phyloP scores from a whole-genome alignment of 1,284 basidiomycete species.

The Earliella scabrosa region DNA sequence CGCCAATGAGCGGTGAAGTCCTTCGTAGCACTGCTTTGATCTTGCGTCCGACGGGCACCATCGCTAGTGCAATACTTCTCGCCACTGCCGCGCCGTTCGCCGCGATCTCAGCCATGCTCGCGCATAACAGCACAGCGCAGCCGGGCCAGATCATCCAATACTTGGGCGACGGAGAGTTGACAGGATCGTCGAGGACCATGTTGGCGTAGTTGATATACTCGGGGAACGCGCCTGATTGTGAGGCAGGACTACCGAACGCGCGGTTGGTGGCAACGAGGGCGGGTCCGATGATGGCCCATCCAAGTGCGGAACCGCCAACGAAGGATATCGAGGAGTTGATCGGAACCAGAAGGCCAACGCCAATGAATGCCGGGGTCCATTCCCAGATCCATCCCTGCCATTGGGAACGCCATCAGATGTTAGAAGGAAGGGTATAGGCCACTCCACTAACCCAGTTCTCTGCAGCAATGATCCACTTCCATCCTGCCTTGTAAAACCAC shows the following conservation, averaged over 20 bases:
- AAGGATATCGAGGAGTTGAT: conserved; percentile 40
- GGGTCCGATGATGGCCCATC: conserved; percentile 68
- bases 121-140: conserved; percentile 52
- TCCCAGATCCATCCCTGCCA: conserved; percentile 30
- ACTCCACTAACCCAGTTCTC: conserved; percentile 28
- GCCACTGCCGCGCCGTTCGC: conserved; percentile 22
- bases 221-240: conserved; percentile 44
- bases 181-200: conserved; percentile 30
- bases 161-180: conserved; percentile 56
- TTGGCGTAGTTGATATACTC: conserved; percentile 46
- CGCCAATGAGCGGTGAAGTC: neutral
- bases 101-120: conserved; percentile 34
- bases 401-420: conserved; percentile 44
- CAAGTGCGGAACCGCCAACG: conserved; percentile 60
- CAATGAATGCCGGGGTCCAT: conserved; percentile 50
- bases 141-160: conserved; percentile 78
- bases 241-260: conserved; percentile 44
- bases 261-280: conserved; percentile 56
- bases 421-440: too few species aligned
- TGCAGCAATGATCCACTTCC: conserved; percentile 30
- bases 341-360: conserved; percentile 24
- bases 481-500: conserved; percentile 32
- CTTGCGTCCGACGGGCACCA: conserved; percentile 10
- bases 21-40: neutral
- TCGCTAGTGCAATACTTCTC: conserved; percentile 18